Percentiles rank a stretch among this genome's conserved stretches.
phyloP scores from a whole-genome alignment of 2,329 filamentous ascomycete species.

The Colletotrichum agaves region DNA sequence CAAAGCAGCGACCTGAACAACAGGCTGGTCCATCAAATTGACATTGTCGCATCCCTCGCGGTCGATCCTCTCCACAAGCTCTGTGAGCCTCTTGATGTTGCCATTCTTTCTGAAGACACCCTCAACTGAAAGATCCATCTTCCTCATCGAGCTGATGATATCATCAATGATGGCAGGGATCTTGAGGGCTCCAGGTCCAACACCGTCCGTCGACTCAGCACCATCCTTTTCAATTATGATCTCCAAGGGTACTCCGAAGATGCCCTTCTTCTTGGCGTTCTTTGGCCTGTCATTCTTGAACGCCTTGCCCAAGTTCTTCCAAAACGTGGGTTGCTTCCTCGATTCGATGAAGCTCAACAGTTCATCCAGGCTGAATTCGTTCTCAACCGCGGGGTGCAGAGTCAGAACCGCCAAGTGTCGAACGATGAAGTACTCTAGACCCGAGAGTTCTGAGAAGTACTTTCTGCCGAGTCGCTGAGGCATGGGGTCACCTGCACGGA shows the following conservation, averaged over 20 bases:
- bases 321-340: slow-evolving; percentile 88
- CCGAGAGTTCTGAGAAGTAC: slow-evolving; percentile 96
- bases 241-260: slow-evolving; percentile 91
- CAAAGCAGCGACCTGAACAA: slow-evolving; percentile 92
- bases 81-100: slow-evolving; percentile 93
- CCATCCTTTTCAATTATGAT: slow-evolving; percentile 91
- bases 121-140: slow-evolving; percentile 99
- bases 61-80: slow-evolving; percentile 88
- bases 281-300: slow-evolving; percentile 89
- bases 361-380: slow-evolving; percentile 93
- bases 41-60: slow-evolving; percentile 85
- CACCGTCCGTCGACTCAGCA: slow-evolving; percentile 96
- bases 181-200: slow-evolving; percentile 89
- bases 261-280: slow-evolving; percentile 87
- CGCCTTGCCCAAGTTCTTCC: slow-evolving; percentile 97
- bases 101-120: slow-evolving; percentile 99
- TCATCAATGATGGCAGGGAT: slow-evolving; percentile 97
- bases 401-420: slow-evolving; percentile 93
- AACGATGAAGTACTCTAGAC: slow-evolving; percentile 96
- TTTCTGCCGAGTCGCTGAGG: slow-evolving; percentile 72
- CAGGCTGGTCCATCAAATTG: slow-evolving; percentile 87
- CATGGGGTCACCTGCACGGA: slow-evolving; percentile 63
- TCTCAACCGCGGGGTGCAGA: slow-evolving; percentile 91
- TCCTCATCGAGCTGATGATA: slow-evolving; percentile 91
- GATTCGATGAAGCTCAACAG: slow-evolving; percentile 92